Evolutionary conservation across 192 early-diverging fungal genomes (phyloP).

Genomic region (Backusella tarrabulga): DNA sequence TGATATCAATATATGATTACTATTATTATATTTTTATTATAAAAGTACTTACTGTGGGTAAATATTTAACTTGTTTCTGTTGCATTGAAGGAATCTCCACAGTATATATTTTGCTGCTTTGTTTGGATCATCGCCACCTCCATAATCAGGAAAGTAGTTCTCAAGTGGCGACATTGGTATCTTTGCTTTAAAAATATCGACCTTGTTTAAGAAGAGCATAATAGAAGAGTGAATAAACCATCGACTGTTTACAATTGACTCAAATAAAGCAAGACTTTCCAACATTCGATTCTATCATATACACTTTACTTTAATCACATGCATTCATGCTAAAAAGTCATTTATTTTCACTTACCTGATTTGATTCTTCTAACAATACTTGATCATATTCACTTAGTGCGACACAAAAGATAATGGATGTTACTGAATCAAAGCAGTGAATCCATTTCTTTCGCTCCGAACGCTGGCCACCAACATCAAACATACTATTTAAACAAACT

Average conservation of each 20-base stretch:
- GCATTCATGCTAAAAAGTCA: neutral
- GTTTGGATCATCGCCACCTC: conserved; percentile 72
- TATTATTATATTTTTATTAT: too few relatives aligned
- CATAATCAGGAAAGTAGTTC: conserved; percentile 81
- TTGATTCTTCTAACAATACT: conserved; percentile 73
- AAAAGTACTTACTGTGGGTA: conserved; percentile 72
- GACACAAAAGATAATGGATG: conserved; percentile 83
- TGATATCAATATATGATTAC: neutral
- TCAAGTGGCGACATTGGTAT: conserved; percentile 64
- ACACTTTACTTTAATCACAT: neutral
- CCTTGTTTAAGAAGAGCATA: conserved; percentile 85
- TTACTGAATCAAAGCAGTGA: conserved; percentile 73
- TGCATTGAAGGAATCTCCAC: conserved; percentile 88
- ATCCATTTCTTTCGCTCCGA: conserved; percentile 77
- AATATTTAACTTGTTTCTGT: conserved; percentile 80
- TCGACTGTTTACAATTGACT: conserved; percentile 81
- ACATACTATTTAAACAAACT: conserved; percentile 47
- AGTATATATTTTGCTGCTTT: conserved; percentile 89
- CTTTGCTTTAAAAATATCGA: conserved; percentile 77
- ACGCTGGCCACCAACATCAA: conserved; percentile 75
- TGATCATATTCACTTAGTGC: conserved; percentile 87
- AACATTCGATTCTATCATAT: conserved; percentile 73
- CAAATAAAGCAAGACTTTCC: conserved; percentile 78
- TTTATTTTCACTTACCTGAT: conserved; percentile 26
- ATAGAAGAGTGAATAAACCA: conserved; percentile 84